Evolutionary conservation across 129 eudicot species (phyloP).

Genomic region (Flaveria bidentis): DNA sequence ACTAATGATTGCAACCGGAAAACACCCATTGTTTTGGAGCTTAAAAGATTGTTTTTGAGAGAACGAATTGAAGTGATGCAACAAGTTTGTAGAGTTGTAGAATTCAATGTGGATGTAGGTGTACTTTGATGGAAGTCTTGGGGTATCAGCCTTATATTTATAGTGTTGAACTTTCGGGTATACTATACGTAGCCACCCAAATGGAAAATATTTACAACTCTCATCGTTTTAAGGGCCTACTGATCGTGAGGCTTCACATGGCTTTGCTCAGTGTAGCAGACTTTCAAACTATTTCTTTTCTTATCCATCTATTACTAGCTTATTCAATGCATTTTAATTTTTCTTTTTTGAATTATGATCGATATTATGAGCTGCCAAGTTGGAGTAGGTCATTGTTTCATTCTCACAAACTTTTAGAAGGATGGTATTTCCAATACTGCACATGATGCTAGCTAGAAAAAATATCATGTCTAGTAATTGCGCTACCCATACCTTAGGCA

Average conservation of each 20-base stretch:
- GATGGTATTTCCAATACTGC: slow-evolving; percentile 3
- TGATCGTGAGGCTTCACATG: slow-evolving; percentile 33
- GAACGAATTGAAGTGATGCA: neutral
- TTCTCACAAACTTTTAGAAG: slow-evolving; percentile 7
- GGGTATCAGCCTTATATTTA: neutral
- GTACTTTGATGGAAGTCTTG: neutral
- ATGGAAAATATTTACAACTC: neutral
- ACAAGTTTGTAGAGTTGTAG: neutral
- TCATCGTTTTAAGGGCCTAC: slow-evolving; percentile 28
- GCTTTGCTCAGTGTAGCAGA: slow-evolving; percentile 26
- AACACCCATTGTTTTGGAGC: slow-evolving; percentile 25
- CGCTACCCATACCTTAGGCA: neutral
- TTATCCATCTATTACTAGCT: neutral
- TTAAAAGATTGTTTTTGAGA: slow-evolving; percentile 9
- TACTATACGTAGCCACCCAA: neutral
- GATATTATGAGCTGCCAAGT: slow-evolving; percentile 22
- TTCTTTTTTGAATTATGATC: slow-evolving; percentile 16
- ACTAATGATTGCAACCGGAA: slow-evolving; percentile 29
- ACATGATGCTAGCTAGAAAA: neutral
- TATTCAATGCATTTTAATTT: neutral
- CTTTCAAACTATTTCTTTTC: neutral
- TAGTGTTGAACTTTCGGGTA: neutral
- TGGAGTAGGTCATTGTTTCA: slow-evolving; percentile 24
- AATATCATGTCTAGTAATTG: neutral
- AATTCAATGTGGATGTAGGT: neutral